Evolutionary conservation across 2,329 filamentous ascomycete species (phyloP).

Genomic region (Penicillium verrucosum): DNA sequence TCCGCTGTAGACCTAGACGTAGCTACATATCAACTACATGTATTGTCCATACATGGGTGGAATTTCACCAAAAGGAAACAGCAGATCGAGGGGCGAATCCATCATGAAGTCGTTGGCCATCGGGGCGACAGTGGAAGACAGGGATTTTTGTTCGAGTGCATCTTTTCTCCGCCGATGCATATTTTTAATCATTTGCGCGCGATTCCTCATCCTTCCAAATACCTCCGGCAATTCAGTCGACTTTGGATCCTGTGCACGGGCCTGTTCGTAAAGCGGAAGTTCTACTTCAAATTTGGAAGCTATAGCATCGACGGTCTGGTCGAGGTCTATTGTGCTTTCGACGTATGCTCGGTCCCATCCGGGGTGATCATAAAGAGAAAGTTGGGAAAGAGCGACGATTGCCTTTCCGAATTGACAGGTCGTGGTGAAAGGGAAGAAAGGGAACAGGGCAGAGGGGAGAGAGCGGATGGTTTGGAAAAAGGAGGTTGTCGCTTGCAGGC

Average conservation of each 20-base stretch:
- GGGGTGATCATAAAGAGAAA: slow-evolving; percentile 22
- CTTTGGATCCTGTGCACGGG: neutral
- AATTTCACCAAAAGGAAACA: slow-evolving; percentile 12
- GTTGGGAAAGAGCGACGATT: slow-evolving; percentile 24
- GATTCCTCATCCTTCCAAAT: slow-evolving; percentile 5
- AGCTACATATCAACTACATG: neutral
- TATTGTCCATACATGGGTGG: neutral
- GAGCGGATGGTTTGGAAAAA: slow-evolving; percentile 53
- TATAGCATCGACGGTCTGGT: slow-evolving; percentile 16
- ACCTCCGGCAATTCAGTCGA: slow-evolving; percentile 10
- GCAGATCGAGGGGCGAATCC: slow-evolving; percentile 11
- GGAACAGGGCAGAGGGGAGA: slow-evolving; percentile 45
- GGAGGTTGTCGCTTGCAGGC: slow-evolving; percentile 46
- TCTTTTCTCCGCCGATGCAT: slow-evolving; percentile 13
- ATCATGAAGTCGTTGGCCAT: slow-evolving; percentile 11
- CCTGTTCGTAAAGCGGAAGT: neutral
- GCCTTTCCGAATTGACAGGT: slow-evolving; percentile 51
- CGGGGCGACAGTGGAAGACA: neutral
- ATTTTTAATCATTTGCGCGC: slow-evolving; percentile 12
- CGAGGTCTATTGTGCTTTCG: slow-evolving; percentile 20
- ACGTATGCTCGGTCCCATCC: slow-evolving; percentile 29
- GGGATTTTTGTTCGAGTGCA: slow-evolving; percentile 5
- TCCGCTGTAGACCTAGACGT: neutral
- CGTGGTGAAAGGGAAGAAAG: slow-evolving; percentile 47
- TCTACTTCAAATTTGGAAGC: slow-evolving; percentile 20